These are phyloP conservation scores for Paraphysoderma sedebokerense DNA, from an alignment of 371 early-diverging fungal genomes.

Conservation along the genomic window DNA sequence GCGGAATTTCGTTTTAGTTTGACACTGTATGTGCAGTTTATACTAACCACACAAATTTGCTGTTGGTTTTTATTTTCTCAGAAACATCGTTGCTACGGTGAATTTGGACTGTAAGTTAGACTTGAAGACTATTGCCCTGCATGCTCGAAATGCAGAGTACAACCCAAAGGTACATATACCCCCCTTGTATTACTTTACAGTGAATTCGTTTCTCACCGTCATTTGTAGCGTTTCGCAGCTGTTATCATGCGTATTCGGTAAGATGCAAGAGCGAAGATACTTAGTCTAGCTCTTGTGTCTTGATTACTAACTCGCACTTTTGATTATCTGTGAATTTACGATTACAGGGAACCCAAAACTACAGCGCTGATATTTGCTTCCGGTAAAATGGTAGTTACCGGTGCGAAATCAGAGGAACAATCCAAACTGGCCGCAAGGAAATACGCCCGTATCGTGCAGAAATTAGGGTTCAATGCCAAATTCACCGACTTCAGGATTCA, in stretches of 20 bases:
- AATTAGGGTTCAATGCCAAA: conserved; percentile 96
- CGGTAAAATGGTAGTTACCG: conserved; percentile 99
- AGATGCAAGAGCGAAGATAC: conserved; percentile 7
- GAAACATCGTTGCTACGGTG: conserved; percentile 99
- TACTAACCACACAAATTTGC: too few species aligned
- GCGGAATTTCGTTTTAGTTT: too few species aligned
- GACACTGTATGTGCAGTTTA: too few species aligned
- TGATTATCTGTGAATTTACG: not conserved
- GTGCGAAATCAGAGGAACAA: conserved; percentile 92
- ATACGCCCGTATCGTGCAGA: conserved; percentile 99
- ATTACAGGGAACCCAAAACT: conserved; percentile 82
- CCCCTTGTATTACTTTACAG: not conserved
- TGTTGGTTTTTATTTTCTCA: too few species aligned
- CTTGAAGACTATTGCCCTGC: conserved; percentile 98
- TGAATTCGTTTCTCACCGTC: conserved; percentile 3
- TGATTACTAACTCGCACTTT: not conserved
- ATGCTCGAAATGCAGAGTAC: conserved; percentile 99
- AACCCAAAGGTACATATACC: conserved; percentile 90
- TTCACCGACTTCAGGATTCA: conserved; percentile 99
- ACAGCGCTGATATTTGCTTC: conserved; percentile 99
- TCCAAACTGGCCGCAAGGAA: conserved; percentile 96
- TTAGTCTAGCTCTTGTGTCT: not conserved
- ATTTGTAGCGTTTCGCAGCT: conserved; percentile 95
- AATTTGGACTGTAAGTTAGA: conserved; percentile 98
- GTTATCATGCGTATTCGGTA: conserved; percentile 99